Evolutionary conservation across 352 stramenopile species (phyloP).

Genomic region (Thalassiosira mediterranea): DNA sequence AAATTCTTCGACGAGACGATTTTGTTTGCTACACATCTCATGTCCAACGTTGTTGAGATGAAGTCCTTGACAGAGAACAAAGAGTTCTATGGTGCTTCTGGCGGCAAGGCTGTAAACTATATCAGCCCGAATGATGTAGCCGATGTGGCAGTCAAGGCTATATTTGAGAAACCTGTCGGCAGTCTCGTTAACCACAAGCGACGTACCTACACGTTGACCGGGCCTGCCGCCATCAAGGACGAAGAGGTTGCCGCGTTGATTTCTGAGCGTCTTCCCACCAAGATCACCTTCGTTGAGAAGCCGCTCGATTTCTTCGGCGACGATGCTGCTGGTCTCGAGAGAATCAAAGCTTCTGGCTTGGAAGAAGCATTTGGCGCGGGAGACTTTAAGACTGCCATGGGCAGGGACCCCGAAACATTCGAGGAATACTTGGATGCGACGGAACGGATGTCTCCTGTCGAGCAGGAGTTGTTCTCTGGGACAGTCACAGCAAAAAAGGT

Average conservation of each 20-base stretch:
- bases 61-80: constrained; percentile 43
- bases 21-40: constrained; percentile 59
- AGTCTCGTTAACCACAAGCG: constrained; percentile 49
- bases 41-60: constrained; percentile 54
- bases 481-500: constrained; percentile 1
- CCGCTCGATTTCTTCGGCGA: constrained; percentile 46
- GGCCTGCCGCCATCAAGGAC: constrained; percentile 49
- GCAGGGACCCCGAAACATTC: constrained; percentile 58
- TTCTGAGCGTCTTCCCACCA: constrained; percentile 41
- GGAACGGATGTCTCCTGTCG: constrained; percentile 26
- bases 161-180: constrained; percentile 55
- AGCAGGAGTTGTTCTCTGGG: constrained; percentile 15
- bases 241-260: constrained; percentile 47
- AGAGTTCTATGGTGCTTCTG: constrained; percentile 59
- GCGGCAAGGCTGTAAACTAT: constrained; percentile 69
- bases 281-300: constrained; percentile 55
- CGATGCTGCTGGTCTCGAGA: constrained; percentile 55
- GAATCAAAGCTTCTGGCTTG: constrained; percentile 64
- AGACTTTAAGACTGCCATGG: constrained; percentile 55
- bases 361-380: constrained; percentile 46
- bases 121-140: constrained; percentile 71
- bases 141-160: constrained; percentile 43
- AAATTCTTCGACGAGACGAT: constrained; percentile 36
- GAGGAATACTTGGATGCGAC: constrained; percentile 47
- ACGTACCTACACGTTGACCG: constrained; percentile 53